phyloP scores from a whole-genome alignment of 1,284 basidiomycete species.

The Testicularia cyperi region DNA sequence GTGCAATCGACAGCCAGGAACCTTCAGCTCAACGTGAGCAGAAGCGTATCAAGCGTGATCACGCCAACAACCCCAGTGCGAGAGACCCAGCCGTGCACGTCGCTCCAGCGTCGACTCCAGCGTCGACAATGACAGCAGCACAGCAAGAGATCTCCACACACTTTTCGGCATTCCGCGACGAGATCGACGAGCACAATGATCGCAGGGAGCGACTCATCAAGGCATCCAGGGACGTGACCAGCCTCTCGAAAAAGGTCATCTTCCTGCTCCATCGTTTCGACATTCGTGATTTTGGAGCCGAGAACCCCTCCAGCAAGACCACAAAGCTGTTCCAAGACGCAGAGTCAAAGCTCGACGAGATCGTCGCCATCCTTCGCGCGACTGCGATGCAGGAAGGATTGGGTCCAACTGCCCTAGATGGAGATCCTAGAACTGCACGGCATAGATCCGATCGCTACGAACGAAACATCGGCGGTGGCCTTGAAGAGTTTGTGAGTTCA shows the following conservation, averaged over 20 bases:
- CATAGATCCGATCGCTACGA: conserved; percentile 42
- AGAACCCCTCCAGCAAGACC: conserved; percentile 4
- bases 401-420: neutral
- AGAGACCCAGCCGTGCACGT: too few relatives aligned
- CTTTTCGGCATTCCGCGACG: conserved; percentile 47
- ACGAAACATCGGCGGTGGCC: conserved; percentile 48
- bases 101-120: too few relatives aligned
- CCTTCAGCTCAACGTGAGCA: too few relatives aligned
- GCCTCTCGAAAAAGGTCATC: conserved; percentile 89
- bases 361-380: conserved; percentile 69
- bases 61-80: too few relatives aligned
- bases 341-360: conserved; percentile 71
- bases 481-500: conserved; percentile 60
- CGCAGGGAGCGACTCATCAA: conserved; percentile 76
- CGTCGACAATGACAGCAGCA: too few relatives aligned
- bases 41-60: too few relatives aligned
- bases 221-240: conserved; percentile 77
- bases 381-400: conserved; percentile 63
- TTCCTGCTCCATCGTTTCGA: conserved; percentile 80
- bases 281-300: conserved; percentile 13
- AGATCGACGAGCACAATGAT: conserved; percentile 58
- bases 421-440: neutral
- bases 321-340: conserved; percentile 66
- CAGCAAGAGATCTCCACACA: too few relatives aligned
- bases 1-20: too few relatives aligned